These are phyloP conservation scores for Tolypocladium inflatum DNA, from an alignment of 2,329 filamentous ascomycete species.

Conservation along the genomic window DNA sequence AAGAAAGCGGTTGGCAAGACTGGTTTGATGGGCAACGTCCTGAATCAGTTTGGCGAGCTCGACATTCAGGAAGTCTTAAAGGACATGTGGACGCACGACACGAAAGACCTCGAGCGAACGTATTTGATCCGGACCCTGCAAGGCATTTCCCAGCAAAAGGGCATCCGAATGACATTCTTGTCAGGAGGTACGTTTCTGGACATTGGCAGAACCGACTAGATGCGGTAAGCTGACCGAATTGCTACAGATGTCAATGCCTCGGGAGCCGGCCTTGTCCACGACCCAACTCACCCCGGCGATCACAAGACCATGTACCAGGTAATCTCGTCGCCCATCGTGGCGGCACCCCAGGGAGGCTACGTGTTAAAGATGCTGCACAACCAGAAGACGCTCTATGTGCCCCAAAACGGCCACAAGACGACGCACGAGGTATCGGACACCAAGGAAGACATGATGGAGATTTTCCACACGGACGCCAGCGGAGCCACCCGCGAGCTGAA, in stretches of 20 bases:
- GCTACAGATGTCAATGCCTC: conserved; percentile 69
- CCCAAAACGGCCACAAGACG: conserved; percentile 72
- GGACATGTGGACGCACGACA: conserved; percentile 97
- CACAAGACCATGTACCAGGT: conserved; percentile 99
- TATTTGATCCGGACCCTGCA: conserved; percentile 95
- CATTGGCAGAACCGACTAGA: neutral
- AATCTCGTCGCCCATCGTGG: conserved; percentile 87
- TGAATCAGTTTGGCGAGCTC: conserved; percentile 94
- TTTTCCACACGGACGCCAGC: conserved; percentile 89
- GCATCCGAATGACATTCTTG: conserved; percentile 91
- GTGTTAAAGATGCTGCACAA: conserved; percentile 92
- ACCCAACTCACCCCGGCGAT: conserved; percentile 80
- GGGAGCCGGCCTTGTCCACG: conserved; percentile 88
- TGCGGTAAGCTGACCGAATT: neutral
- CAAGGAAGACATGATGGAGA: conserved; percentile 99
- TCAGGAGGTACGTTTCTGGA: conserved; percentile 57
- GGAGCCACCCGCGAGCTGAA: conserved; percentile 76
- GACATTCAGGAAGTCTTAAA: conserved; percentile 89
- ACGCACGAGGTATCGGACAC: conserved; percentile 75
- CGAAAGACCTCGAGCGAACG: conserved; percentile 92
- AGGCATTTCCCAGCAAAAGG: conserved; percentile 90
- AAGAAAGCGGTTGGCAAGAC: conserved; percentile 96
- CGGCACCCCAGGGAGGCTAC: conserved; percentile 74
- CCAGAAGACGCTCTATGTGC: conserved; percentile 86
- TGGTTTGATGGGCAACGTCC: conserved; percentile 87